Percentiles rank a stretch among this genome's conserved stretches.
phyloP scores from a whole-genome alignment of 495 filamentous ascomycete genomes.

The Daldinia vernicosa region DNA sequence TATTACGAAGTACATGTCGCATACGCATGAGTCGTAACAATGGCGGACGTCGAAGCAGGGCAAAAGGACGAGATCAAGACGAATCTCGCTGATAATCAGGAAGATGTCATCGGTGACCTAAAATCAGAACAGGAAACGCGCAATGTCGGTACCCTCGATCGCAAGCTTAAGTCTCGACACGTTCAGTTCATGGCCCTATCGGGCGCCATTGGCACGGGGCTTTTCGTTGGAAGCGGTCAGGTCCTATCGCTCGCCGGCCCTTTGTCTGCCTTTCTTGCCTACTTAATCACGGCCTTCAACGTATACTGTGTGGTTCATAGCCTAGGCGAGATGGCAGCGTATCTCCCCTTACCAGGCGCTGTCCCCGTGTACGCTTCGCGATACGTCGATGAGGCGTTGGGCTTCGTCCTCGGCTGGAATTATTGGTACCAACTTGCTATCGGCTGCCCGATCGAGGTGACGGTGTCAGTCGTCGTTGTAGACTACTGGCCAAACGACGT shows the following conservation, averaged over 20 bases:
- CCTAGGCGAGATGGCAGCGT: slow-evolving; percentile 67
- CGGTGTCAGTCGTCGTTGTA: slow-evolving; percentile 53
- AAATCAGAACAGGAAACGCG: slow-evolving; percentile 43
- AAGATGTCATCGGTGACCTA: slow-evolving; percentile 29
- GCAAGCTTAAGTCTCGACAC: slow-evolving; percentile 66
- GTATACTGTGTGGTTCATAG: slow-evolving; percentile 48
- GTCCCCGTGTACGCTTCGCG: slow-evolving; percentile 70
- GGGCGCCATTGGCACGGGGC: slow-evolving; percentile 67
- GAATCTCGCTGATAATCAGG: slow-evolving; percentile 21
- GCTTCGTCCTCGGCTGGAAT: slow-evolving; percentile 79
- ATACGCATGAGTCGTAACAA: slow-evolving; percentile 14
- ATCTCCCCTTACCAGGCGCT: slow-evolving; percentile 63
- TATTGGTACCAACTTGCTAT: slow-evolving; percentile 53
- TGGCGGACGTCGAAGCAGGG: slow-evolving; percentile 40
- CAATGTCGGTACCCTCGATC: slow-evolving; percentile 52
- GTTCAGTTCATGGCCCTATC: slow-evolving; percentile 72
- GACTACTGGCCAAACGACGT: slow-evolving; percentile 58
- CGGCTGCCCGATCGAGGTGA: slow-evolving; percentile 52
- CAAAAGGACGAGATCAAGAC: slow-evolving; percentile 22
- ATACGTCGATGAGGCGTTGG: slow-evolving; percentile 73
- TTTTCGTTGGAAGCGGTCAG: slow-evolving; percentile 53
- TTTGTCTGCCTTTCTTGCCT: slow-evolving; percentile 56
- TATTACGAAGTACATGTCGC: neutral
- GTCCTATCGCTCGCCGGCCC: slow-evolving; percentile 51
- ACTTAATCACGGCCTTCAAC: slow-evolving; percentile 51